Base-by-base conservation (phyloP, 306 rosid species). In the Calophaca sinica region DNA sequence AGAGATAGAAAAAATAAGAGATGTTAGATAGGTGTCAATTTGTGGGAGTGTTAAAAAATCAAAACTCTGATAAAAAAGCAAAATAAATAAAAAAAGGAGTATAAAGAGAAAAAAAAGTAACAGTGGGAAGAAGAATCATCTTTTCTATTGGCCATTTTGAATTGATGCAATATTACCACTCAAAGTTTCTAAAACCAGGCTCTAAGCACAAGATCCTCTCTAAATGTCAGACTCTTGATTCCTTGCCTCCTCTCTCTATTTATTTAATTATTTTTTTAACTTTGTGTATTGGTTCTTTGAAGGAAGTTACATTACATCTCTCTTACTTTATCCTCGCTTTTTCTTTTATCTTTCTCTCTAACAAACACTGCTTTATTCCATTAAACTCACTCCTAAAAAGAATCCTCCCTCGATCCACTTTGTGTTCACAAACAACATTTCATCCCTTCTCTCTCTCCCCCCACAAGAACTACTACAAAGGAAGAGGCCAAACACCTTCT, bases 201-300 rank as follows among this genome's bases (percentile, higher is more conserved):
- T 81, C 86, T 42, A 81, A 86, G 87, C 89, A 89, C 91, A 89
- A 89, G 97, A 87, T 87, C 88, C 86, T 84, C 83, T 79, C 5
- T 20, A 20, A 70, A 52, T 84, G 88, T 89, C 86, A 84, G 90
- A 80, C 86, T 67, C 82, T 74, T 33, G 93, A 91, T 91, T 91
- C 97, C 84, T 80, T 89, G 78, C 50, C 76, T 70, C 71, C 80
- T 74, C 84, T 73, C 84, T 49, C 73, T 33, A 53, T 73, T 57
- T 80, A 79, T 75, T 50, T 72, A 74, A 68, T 82, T 85, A 78
- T 80, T 70, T 73, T 75, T 49, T 0, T 4, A 39, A 35, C 73
- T 60, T 49, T 84, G 74, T 60, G 72, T 84, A 84, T 76, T 85
- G 80, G 81, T 84, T 87, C 84, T 86, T 83, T 84, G 87, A 79